A percentile compares a stretch with the other conserved stretches of the same genome.
These are phyloP conservation scores for Leccinum variicolor DNA, from an alignment of 768 basidiomycete species.

Conservation along the genomic window DNA sequence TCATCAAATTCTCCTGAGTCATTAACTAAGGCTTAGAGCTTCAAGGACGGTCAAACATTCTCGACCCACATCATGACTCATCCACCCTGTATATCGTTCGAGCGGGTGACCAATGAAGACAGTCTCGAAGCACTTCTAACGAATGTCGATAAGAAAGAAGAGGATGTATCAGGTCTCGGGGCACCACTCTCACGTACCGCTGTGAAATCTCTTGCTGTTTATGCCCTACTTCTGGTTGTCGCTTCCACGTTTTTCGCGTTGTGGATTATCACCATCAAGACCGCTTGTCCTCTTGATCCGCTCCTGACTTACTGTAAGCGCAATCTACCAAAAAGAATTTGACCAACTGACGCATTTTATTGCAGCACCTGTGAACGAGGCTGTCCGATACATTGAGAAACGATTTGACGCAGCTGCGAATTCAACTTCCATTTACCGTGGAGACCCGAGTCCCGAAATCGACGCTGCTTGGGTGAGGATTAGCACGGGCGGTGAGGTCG, in stretches of 20 bases:
- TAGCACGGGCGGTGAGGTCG: background rate
- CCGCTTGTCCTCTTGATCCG: background rate
- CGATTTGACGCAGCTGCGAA: background rate
- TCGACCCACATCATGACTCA: background rate
- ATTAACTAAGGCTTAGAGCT: background rate
- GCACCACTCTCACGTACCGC: too few relatives aligned
- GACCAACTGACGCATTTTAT: background rate
- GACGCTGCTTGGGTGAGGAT: conserved; percentile 6
- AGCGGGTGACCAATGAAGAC: background rate
- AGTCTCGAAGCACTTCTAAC: background rate
- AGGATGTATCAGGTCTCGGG: too few relatives aligned
- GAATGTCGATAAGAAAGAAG: background rate
- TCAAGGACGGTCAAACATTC: too few relatives aligned
- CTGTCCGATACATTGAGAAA: background rate
- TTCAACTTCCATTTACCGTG: conserved; percentile 2
- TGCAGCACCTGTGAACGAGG: conserved; percentile 1
- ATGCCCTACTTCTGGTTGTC: background rate
- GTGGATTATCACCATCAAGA: background rate
- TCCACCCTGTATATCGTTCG: background rate
- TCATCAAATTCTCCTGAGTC: background rate
- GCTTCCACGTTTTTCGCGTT: background rate
- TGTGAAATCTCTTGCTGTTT: background rate
- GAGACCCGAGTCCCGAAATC: conserved; percentile 3
- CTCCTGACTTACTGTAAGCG: background rate
- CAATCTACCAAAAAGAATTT: background rate